These are phyloP conservation scores for Cyberlindnera nakhonratchasimensis DNA, from an alignment of 805 yeast genomes.

Conservation along the genomic window DNA sequence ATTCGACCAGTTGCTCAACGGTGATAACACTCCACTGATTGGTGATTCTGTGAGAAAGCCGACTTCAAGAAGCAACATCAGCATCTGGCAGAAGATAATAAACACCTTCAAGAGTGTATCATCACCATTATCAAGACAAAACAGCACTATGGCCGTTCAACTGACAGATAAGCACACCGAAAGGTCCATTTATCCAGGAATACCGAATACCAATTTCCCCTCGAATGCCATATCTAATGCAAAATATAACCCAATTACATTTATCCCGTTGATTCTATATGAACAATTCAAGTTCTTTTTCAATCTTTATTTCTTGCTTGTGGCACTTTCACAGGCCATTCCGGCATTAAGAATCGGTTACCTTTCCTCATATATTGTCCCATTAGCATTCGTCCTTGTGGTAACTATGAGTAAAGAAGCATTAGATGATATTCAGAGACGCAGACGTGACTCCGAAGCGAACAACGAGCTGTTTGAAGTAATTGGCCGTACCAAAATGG, in stretches of 20 bases:
- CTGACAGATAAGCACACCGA: constrained; percentile 32
- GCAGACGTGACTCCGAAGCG: constrained; percentile 86
- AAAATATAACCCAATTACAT: constrained; percentile 83
- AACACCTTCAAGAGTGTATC: constrained; percentile 9
- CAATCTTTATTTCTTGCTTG: constrained; percentile 85
- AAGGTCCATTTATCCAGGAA: constrained; percentile 41
- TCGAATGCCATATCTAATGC: constrained; percentile 90
- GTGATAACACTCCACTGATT: constrained; percentile 21
- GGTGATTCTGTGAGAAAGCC: constrained; percentile 1
- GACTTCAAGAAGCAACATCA: neutral
- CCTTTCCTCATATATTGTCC: constrained; percentile 87
- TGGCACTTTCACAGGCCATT: constrained; percentile 88
- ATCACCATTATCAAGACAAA: constrained; percentile 11
- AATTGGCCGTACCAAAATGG: constrained; percentile 41
- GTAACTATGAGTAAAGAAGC: constrained; percentile 97
- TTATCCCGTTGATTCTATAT: constrained; percentile 82
- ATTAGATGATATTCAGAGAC: constrained; percentile 84
- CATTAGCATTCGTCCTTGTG: constrained; percentile 84
- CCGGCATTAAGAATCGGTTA: constrained; percentile 93
- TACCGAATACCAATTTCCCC: constrained; percentile 41
- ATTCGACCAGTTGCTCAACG: constrained; percentile 22
- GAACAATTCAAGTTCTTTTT: constrained; percentile 97
- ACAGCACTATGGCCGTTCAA: constrained; percentile 18
- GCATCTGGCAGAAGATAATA: constrained; percentile 19
- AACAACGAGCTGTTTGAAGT: constrained; percentile 82